Conservation (phyloP, 2,329 filamentous ascomycete genomes). For the Xylaria sp. region DNA sequence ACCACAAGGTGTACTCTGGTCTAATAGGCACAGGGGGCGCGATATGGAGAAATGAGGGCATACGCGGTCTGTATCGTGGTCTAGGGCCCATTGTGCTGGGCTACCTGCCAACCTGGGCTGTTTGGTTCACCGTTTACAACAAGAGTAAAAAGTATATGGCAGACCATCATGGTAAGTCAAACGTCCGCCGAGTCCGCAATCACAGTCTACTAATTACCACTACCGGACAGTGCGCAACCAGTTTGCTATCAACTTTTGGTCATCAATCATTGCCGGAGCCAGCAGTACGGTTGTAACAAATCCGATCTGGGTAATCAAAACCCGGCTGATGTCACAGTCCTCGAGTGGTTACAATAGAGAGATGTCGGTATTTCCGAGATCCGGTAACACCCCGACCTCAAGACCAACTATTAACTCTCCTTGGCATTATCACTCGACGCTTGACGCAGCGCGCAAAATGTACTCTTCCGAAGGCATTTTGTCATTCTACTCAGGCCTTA, state of each 20-base stretch:
- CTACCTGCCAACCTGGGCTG: conserved; percentile 97
- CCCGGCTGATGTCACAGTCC: conserved; percentile 93
- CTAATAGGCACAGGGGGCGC: conserved; percentile 85
- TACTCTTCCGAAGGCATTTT: conserved; percentile 86
- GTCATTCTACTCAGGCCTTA: conserved; percentile 95
- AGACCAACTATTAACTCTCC: conserved; percentile 70
- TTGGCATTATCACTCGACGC: conserved; percentile 90
- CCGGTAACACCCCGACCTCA: conserved; percentile 64
- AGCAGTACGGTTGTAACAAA: conserved; percentile 96
- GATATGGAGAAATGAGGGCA: conserved; percentile 88
- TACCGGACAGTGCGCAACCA: conserved; percentile 65
- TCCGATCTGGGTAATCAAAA: conserved; percentile 99
- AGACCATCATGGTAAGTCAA: conserved; percentile 69
- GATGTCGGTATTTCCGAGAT: conserved; percentile 59
- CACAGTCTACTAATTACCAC: conserved; percentile 30
- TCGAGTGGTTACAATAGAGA: conserved; percentile 59
- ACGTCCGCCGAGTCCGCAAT: neutral
- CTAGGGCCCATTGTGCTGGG: conserved; percentile 94
- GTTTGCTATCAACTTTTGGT: conserved; percentile 84
- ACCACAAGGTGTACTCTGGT: conserved; percentile 79
- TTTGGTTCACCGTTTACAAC: conserved; percentile 97
- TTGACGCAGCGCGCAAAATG: conserved; percentile 96
- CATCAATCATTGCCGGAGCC: conserved; percentile 88
- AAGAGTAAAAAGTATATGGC: conserved; percentile 81
- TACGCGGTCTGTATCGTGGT: conserved; percentile 91